Conservation (phyloP, 225 moss, liverwort and hornwort genomes). For the Climacium dendroides region DNA sequence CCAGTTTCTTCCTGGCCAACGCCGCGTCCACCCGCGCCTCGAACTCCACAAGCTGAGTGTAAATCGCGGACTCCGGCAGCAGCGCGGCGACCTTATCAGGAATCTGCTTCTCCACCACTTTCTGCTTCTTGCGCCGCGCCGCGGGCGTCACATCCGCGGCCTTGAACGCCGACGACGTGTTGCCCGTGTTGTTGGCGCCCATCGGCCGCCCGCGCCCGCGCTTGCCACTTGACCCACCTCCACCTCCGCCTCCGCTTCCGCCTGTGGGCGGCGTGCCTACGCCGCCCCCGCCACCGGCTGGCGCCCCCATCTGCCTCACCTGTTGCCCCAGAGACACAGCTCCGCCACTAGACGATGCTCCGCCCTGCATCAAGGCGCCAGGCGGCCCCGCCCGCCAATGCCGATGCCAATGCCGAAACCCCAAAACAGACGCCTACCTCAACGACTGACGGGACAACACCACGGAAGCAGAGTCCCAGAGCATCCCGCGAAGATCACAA, state of each 20-base stretch:
- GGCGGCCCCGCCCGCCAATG: neutral
- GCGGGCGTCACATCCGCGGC: conserved; percentile 78
- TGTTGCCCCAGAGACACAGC: conserved; percentile 53
- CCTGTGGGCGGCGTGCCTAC: conserved; percentile 34
- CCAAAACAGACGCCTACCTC: neutral
- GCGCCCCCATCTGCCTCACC: conserved; percentile 49
- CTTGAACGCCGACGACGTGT: conserved; percentile 49
- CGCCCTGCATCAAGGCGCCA: conserved; percentile 35
- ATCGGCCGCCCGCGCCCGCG: conserved; percentile 54
- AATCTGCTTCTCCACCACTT: conserved; percentile 84
- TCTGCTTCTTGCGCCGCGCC: conserved; percentile 91
- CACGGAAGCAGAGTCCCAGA: neutral
- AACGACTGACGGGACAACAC: neutral
- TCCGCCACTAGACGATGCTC: conserved; percentile 42
- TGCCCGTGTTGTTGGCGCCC: conserved; percentile 26
- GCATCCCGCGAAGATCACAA: neutral
- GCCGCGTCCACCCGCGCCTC: conserved; percentile 85
- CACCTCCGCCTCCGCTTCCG: neutral
- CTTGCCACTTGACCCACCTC: conserved; percentile 39
- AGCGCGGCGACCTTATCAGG: conserved; percentile 86
- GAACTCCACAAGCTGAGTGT: conserved; percentile 87
- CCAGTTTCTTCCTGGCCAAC: conserved; percentile 81
- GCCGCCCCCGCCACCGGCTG: conserved; percentile 12
- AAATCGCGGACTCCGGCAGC: conserved; percentile 82
- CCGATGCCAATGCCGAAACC: neutral